A percentile compares a stretch with the other conserved stretches of the same genome.
phyloP scores from a whole-genome alignment of 2,329 filamentous ascomycete species.

The Curvularia sp. region DNA sequence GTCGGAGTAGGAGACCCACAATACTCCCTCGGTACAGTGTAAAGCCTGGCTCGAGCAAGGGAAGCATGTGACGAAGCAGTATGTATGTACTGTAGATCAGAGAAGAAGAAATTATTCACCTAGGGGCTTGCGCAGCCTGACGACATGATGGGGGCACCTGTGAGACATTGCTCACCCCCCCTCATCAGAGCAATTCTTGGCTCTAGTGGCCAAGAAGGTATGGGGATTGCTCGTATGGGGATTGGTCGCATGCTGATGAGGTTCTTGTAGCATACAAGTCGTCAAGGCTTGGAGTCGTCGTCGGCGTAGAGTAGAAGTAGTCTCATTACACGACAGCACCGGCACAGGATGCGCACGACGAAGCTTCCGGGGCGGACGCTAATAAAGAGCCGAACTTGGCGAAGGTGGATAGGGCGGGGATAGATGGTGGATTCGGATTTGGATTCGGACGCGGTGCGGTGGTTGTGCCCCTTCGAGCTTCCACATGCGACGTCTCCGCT shows the following conservation, averaged over 20 bases:
- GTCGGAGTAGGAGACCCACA: conserved; percentile 16
- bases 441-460: conserved; percentile 7
- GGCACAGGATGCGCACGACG: neutral
- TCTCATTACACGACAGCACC: too few species aligned
- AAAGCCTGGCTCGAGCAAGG: neutral
- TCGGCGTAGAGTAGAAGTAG: too few species aligned
- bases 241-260: neutral
- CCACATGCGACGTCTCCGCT: conserved; percentile 8
- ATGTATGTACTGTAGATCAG: neutral
- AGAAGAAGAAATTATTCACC: neutral
- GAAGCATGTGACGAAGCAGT: conserved; percentile 6
- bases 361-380: neutral
- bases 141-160: too few species aligned
- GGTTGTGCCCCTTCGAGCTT: too few species aligned
- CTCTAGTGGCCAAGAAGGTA: neutral
- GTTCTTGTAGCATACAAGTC: neutral
- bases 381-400: conserved; percentile 2
- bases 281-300: too few species aligned
- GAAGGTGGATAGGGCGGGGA: neutral
- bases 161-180: too few species aligned
- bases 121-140: neutral
- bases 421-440: neutral
- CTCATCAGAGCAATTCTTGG: neutral
- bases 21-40: neutral
- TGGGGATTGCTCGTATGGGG: neutral